Percentiles rank a stretch among this genome's conserved stretches.
Evolutionary conservation across 2,329 filamentous ascomycete species (phyloP).

Genomic region (Scedosporium boydii): DNA sequence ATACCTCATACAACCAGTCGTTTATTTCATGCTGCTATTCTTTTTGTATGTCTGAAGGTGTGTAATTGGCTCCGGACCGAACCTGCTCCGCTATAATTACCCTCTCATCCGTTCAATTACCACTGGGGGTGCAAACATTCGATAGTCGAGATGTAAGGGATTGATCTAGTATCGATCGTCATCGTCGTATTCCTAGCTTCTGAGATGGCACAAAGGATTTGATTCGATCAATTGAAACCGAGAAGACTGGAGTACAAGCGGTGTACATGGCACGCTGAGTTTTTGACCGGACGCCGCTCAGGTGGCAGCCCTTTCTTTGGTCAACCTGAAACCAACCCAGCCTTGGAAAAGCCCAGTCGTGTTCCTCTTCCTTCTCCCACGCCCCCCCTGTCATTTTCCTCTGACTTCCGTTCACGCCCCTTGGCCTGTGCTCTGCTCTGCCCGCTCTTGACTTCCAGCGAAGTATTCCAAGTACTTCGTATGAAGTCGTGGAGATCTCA

Average conservation of each 20-base stretch:
- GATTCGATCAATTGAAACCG: background rate
- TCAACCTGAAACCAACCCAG: conserved; percentile 8
- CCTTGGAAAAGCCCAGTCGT: background rate
- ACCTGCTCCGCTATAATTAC: background rate
- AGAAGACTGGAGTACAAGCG: background rate
- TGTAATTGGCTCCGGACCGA: background rate
- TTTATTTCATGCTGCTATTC: background rate
- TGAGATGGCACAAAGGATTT: background rate
- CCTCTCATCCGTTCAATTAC: background rate
- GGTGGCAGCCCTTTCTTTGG: conserved; percentile 1
- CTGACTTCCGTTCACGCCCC: background rate
- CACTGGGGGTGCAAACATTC: background rate
- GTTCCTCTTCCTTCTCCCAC: background rate
- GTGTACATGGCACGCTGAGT: background rate
- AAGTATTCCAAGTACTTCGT: too few species aligned
- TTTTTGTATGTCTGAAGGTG: background rate
- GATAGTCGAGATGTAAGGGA: background rate
- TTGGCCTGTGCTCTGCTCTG: too few species aligned
- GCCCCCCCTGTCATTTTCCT: background rate
- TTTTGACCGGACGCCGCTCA: background rate
- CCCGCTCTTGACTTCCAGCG: too few species aligned
- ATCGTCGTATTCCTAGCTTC: too few species aligned
- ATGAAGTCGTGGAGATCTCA: too few species aligned
- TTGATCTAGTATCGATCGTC: background rate
- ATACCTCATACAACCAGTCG: background rate